phyloP scores from a whole-genome alignment of 768 basidiomycete genomes.

The Lactarius quietus region DNA sequence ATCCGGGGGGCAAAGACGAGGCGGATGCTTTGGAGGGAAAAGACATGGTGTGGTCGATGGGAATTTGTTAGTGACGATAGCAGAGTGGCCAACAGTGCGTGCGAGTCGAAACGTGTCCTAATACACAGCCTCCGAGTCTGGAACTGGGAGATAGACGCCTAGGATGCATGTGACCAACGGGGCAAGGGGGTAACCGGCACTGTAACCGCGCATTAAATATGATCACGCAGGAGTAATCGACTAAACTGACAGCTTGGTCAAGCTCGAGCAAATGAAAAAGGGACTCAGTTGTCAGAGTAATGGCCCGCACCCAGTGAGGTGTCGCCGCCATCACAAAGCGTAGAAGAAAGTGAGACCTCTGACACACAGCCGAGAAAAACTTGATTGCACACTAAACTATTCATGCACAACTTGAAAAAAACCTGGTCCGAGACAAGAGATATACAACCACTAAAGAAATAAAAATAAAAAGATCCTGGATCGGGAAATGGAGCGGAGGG shows the following conservation, averaged over 20 bases:
- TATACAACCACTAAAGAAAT: neutral
- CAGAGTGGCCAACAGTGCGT: neutral
- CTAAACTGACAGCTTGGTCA: no score
- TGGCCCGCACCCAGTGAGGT: no score
- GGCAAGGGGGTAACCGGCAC: no score
- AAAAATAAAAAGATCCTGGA: neutral
- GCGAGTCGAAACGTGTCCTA: neutral
- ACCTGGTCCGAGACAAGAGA: neutral
- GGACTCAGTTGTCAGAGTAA: no score
- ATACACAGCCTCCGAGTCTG: neutral
- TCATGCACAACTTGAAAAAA: neutral
- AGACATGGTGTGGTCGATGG: neutral
- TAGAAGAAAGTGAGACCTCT: no score
- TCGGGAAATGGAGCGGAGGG: neutral
- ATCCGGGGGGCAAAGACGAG: neutral
- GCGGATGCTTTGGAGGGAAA: neutral
- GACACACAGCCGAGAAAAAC: no score
- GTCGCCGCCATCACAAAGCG: no score
- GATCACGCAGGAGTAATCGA: no score
- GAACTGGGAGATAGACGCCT: neutral
- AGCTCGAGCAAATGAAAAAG: no score
- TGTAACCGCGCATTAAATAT: no score
- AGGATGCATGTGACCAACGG: no score
- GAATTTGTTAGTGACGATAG: neutral
- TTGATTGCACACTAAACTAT: neutral